Conservation (phyloP, 768 basidiomycete genomes). For the Xerocomus potaroensis region DNA sequence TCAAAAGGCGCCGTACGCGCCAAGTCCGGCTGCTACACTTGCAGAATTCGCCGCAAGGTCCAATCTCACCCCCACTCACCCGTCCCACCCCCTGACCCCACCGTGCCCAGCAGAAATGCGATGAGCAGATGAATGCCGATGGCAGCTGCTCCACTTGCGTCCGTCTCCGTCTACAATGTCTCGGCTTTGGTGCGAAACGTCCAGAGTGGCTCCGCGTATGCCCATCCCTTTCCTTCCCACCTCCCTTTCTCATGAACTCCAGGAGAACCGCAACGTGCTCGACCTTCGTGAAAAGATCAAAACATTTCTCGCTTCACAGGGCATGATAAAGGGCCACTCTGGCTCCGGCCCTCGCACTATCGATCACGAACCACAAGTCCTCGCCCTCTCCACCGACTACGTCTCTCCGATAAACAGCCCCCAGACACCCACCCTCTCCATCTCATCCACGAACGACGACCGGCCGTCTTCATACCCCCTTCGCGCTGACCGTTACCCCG, state of each 20-base stretch:
- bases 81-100: slow-evolving; percentile 11
- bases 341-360: slow-evolving; percentile 57
- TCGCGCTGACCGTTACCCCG: slow-evolving; percentile 25
- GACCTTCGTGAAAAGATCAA: slow-evolving; percentile 77
- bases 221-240: not conserved
- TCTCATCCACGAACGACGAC: slow-evolving; percentile 38
- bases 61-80: slow-evolving; percentile 11
- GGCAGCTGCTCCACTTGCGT: slow-evolving; percentile 73
- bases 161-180: slow-evolving; percentile 77
- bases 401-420: slow-evolving; percentile 38
- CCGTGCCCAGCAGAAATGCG: slow-evolving; percentile 81
- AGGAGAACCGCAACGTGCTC: slow-evolving; percentile 69
- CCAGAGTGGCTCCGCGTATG: slow-evolving; percentile 81
- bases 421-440: slow-evolving; percentile 46
- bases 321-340: slow-evolving; percentile 88
- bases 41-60: slow-evolving; percentile 83
- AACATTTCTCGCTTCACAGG: slow-evolving; percentile 70
- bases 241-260: slow-evolving; percentile 11
- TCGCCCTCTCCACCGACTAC: slow-evolving; percentile 44
- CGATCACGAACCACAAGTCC: slow-evolving; percentile 54
- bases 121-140: slow-evolving; percentile 60
- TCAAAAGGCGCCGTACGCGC: slow-evolving; percentile 79
- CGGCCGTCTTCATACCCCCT: slow-evolving; percentile 35
- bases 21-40: slow-evolving; percentile 87
- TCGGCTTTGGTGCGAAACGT: slow-evolving; percentile 81